Evolutionary conservation across 352 stramenopile genomes (phyloP), one percentile per base, ranked within the genome.

Genomic region (Phytopythium ostracodes): DNA sequence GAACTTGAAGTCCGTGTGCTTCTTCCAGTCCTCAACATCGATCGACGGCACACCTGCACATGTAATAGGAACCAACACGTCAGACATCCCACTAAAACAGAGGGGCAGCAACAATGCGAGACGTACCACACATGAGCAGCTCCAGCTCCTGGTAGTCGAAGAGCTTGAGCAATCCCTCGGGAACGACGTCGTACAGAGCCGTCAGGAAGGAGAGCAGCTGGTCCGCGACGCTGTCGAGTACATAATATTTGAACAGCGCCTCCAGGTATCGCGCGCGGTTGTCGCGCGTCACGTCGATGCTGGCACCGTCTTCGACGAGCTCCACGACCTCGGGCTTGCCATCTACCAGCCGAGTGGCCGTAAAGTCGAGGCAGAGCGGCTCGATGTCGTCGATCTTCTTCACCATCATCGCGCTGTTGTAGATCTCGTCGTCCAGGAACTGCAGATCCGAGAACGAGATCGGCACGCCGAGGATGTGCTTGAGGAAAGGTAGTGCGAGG

Each of bases 81-180:
- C 42, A 47, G 51, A 52, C 22, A 55, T 22, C 8, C 29, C 22
- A 77, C 17, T 69, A 79, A 84, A 4, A 22, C 33, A 35, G 29
- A 49, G 44, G 1, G 14, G 22, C 9, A 60, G 17, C 24, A 38
- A 20, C 24, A 60, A 14, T 17, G 25, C 2, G 33, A n/a, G 29
- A 62, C 64, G 40, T 71, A 69, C 96, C 97, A 75, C 96, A 99
- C 84, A 99, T 97, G 4, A 99, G 77, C 47, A 99, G 67, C 71
- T 99, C 97, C 0, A 99, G 80, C 71, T 99, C 96, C 74, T 99
- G 96, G 73, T 98, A 99, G 71, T 99, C 96, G 76, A 99, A 99
- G 12, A 99, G 75, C 49, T 97, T 98, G 29, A 99, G 76, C 42
- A 99, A 72, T 18, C 93, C 88, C 65, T 99, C 94, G 0, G 97